A percentile compares a stretch with the other conserved stretches of the same genome.
phyloP scores from a whole-genome alignment of 495 filamentous ascomycete genomes.

The Tirmania nivea region DNA sequence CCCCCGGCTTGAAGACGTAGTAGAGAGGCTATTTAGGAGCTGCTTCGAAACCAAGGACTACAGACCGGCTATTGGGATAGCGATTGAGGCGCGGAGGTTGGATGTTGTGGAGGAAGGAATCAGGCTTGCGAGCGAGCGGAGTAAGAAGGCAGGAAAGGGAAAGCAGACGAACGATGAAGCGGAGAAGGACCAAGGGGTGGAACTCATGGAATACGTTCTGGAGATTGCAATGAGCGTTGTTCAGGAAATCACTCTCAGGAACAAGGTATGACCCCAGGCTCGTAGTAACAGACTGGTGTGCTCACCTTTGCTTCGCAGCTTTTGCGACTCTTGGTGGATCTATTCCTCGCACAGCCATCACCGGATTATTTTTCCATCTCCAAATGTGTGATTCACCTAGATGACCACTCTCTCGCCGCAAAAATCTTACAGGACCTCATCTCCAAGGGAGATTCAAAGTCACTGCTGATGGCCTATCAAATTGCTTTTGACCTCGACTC shows the following conservation, averaged over 20 bases:
- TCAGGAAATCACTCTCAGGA: constrained; percentile 72
- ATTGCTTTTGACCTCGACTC: constrained; percentile 96
- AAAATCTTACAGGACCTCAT: constrained; percentile 65
- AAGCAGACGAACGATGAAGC: constrained; percentile 26
- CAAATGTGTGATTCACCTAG: constrained; percentile 91
- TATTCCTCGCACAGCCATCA: constrained; percentile 29
- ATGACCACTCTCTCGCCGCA: constrained; percentile 82
- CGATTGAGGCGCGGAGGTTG: constrained; percentile 82
- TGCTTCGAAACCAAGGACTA: constrained; percentile 75
- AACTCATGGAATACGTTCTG: constrained; percentile 89
- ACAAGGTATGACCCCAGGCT: constrained; percentile 32
- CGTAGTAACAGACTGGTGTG: neutral
- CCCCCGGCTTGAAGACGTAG: constrained; percentile 43
- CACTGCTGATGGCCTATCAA: constrained; percentile 77
- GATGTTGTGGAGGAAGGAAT: constrained; percentile 77
- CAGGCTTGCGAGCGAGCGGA: constrained; percentile 47
- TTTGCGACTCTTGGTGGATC: constrained; percentile 5
- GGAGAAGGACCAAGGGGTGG: constrained; percentile 44
- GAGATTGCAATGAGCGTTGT: constrained; percentile 96
- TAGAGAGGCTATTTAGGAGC: constrained; percentile 75
- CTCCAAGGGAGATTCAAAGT: constrained; percentile 49
- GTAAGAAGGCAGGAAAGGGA: constrained; percentile 50
- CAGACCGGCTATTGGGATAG: constrained; percentile 94
- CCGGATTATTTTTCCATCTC: constrained; percentile 97
- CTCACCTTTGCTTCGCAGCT: constrained; percentile 4